phyloP scores from a whole-genome alignment of 2,329 filamentous ascomycete species.

The Fonsecaea multimorphosa region DNA sequence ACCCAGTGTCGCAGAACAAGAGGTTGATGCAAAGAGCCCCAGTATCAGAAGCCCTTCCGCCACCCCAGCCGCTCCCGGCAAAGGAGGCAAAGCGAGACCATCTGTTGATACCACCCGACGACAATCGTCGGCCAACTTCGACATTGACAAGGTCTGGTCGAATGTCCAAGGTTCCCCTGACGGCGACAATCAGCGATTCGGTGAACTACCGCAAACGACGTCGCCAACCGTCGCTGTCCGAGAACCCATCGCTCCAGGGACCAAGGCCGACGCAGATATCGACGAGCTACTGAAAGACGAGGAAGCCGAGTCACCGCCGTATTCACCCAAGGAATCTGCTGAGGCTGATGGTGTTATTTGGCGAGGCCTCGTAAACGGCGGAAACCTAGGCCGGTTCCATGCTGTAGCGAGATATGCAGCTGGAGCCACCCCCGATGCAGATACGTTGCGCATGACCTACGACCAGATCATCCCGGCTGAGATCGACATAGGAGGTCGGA shows the following conservation, averaged over 20 bases:
- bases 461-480: constrained; percentile 72
- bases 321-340: constrained; percentile 77
- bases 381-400: constrained; percentile 74
- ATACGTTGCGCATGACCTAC: constrained; percentile 60
- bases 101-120: constrained; percentile 56
- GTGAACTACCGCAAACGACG: constrained; percentile 53
- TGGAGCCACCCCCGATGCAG: constrained; percentile 66
- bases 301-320: constrained; percentile 79
- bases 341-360: constrained; percentile 76
- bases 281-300: constrained; percentile 86
- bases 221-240: constrained; percentile 45
- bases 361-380: constrained; percentile 79
- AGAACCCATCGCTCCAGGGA: constrained; percentile 53
- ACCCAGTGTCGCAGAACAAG: constrained; percentile 31
- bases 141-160: constrained; percentile 84
- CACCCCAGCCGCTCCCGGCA: constrained; percentile 8
- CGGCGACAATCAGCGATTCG: constrained; percentile 47
- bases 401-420: constrained; percentile 83
- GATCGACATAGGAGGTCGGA: constrained; percentile 69
- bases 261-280: constrained; percentile 79
- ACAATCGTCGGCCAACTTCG: constrained; percentile 68
- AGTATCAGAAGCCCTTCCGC: constrained; percentile 32
- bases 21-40: constrained; percentile 47
- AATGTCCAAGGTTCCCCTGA: constrained; percentile 65
- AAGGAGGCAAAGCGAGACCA: constrained; percentile 39